Percentiles rank a stretch among this genome's conserved stretches.
phyloP scores from a whole-genome alignment of 2,329 filamentous ascomycete genomes.

The Fusarium sp. region DNA sequence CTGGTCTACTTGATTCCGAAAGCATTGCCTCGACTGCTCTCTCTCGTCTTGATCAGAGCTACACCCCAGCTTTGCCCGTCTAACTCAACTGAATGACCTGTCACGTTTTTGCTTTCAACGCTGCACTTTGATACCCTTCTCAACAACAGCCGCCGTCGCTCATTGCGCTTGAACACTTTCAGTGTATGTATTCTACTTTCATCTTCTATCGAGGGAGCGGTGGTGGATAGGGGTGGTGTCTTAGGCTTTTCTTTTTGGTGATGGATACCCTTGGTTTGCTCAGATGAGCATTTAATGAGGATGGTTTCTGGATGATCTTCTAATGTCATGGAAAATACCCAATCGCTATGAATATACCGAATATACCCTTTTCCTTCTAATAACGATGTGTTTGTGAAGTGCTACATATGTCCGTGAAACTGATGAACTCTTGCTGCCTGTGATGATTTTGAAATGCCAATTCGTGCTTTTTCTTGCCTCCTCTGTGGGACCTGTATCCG shows the following conservation, averaged over 20 bases:
- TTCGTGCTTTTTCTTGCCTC: background rate
- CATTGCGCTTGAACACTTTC: background rate
- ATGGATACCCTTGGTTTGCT: slow-evolving; percentile 33
- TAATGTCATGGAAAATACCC: slow-evolving; percentile 29
- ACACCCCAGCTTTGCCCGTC: background rate
- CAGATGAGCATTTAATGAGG: slow-evolving; percentile 23
- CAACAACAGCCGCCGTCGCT: background rate
- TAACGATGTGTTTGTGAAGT: background rate
- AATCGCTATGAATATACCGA: slow-evolving; percentile 32
- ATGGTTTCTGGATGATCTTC: slow-evolving; percentile 6
- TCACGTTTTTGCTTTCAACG: slow-evolving; percentile 5
- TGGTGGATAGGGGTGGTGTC: background rate
- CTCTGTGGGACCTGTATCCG: background rate
- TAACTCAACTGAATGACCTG: background rate
- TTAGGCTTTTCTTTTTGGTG: background rate
- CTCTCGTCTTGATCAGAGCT: slow-evolving; percentile 35
- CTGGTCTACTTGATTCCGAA: slow-evolving; percentile 51
- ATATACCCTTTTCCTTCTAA: slow-evolving; percentile 2
- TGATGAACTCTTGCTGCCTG: background rate
- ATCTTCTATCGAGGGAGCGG: background rate
- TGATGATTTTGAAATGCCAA: background rate
- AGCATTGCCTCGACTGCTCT: slow-evolving; percentile 18
- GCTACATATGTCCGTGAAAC: background rate
- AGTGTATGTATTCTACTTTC: slow-evolving; percentile 30
- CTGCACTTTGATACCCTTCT: slow-evolving; percentile 31